Evolutionary conservation across 495 filamentous ascomycete genomes (phyloP).

Genomic region (Trypethelium eluteriae): DNA sequence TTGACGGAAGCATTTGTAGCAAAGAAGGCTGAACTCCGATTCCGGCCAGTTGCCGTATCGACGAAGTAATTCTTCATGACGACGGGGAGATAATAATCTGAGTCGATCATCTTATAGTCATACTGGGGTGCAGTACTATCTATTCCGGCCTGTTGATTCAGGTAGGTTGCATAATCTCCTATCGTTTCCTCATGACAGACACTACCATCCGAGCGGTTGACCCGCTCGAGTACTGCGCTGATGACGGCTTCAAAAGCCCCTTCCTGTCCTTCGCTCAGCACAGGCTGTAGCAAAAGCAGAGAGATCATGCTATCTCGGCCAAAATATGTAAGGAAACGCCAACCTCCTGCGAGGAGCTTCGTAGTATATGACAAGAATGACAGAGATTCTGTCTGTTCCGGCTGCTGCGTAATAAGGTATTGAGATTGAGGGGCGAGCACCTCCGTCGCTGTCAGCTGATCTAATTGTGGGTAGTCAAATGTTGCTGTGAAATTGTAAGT

Average conservation of each 20-base stretch:
- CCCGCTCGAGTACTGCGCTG: conserved; percentile 50
- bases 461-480: conserved; percentile 55
- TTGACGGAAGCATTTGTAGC: conserved; percentile 43
- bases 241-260: conserved; percentile 56
- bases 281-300: conserved; percentile 47
- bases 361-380: conserved; percentile 56
- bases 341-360: conserved; percentile 57
- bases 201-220: conserved; percentile 51
- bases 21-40: conserved; percentile 42
- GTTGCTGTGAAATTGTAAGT: conserved; percentile 52
- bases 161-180: conserved; percentile 57
- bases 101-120: conserved; percentile 60
- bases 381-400: conserved; percentile 45
- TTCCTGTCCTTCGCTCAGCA: conserved; percentile 49
- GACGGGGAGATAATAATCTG: conserved; percentile 54
- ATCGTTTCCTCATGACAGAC: conserved; percentile 61
- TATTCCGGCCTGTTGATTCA: conserved; percentile 47
- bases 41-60: conserved; percentile 39
- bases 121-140: conserved; percentile 47
- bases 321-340: conserved; percentile 62
- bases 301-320: conserved; percentile 59
- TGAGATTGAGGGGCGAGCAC: conserved; percentile 45
- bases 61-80: conserved; percentile 54
- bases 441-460: conserved; percentile 42
- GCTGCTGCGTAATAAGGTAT: conserved; percentile 40